A percentile compares a stretch with the other conserved stretches of the same genome.
These are phyloP conservation scores for Pilaira anomala DNA, from an alignment of 192 early-diverging fungal genomes.

Conservation along the genomic window DNA sequence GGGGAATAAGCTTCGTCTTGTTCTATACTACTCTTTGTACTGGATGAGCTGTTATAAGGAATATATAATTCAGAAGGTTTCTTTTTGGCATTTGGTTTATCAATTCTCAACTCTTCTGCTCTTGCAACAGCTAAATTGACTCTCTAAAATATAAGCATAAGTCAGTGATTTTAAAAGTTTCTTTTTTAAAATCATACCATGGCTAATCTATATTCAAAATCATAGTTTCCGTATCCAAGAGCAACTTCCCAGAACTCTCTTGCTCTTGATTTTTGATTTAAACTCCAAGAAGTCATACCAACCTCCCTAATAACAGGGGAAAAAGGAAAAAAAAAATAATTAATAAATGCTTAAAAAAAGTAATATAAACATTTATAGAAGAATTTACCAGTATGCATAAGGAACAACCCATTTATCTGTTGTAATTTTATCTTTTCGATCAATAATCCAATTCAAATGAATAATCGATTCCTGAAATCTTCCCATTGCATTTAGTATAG, in stretches of 20 bases:
- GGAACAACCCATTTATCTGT: constrained; percentile 51
- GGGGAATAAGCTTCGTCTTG: no score
- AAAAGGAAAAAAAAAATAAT: background rate
- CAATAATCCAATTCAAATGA: constrained; percentile 50
- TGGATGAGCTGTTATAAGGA: background rate
- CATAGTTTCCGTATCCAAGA: constrained; percentile 40
- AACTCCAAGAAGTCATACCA: constrained; percentile 46
- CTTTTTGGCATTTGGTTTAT: background rate
- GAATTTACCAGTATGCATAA: constrained; percentile 47
- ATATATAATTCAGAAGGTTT: no score
- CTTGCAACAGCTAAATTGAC: constrained; percentile 26
- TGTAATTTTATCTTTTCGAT: constrained; percentile 35
- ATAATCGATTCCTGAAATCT: constrained; percentile 41
- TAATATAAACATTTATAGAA: background rate
- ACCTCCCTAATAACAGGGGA: constrained; percentile 34
- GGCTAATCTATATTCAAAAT: constrained; percentile 49
- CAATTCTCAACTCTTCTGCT: constrained; percentile 22
- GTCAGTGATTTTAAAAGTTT: background rate
- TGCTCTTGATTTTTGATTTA: constrained; percentile 31
- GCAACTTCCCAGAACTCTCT: constrained; percentile 46
- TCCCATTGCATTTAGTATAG: constrained; percentile 43
- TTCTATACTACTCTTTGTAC: background rate
- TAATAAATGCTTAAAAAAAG: background rate
- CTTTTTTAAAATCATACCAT: constrained; percentile 21
- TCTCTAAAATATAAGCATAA: constrained; percentile 21